A percentile compares a stretch with the other conserved stretches of the same genome.
These are phyloP conservation scores for Leccinum boreale DNA, from an alignment of 768 basidiomycete genomes.

Conservation along the genomic window DNA sequence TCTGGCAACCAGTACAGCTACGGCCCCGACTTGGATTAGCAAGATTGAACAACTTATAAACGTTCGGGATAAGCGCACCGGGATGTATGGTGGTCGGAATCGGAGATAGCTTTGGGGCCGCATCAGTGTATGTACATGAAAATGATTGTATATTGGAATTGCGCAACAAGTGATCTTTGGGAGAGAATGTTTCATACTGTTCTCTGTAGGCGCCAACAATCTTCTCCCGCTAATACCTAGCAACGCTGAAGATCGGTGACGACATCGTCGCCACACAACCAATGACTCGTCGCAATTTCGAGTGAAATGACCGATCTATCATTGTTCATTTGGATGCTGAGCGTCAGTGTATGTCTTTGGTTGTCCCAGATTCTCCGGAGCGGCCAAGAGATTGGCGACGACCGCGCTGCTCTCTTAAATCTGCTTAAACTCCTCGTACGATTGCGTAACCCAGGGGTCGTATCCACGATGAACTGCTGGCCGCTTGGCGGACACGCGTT, in stretches of 20 bases:
- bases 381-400: conserved; percentile 45
- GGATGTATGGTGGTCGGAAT: too few species aligned
- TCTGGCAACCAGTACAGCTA: not conserved
- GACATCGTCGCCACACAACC: not conserved
- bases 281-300: not conserved
- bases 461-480: conserved; percentile 43
- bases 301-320: not conserved
- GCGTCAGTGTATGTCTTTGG: not conserved
- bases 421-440: conserved; percentile 51
- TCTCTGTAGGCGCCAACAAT: not conserved
- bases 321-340: not conserved
- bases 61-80: not conserved
- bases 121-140: not conserved
- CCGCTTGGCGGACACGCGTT: conserved; percentile 30
- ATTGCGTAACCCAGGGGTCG: conserved; percentile 38
- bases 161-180: not conserved
- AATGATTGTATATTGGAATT: not conserved
- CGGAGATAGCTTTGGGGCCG: too few species aligned
- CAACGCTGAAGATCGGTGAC: not conserved
- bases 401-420: conserved; percentile 28
- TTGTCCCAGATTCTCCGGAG: conserved; percentile 53
- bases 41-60: not conserved
- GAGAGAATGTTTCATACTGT: not conserved
- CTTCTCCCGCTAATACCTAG: not conserved
- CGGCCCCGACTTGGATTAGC: not conserved